Evolutionary conservation across 148 eudicot species (phyloP), one percentile per base, ranked within the genome.

Genomic region (Rhododendron simsii): DNA sequence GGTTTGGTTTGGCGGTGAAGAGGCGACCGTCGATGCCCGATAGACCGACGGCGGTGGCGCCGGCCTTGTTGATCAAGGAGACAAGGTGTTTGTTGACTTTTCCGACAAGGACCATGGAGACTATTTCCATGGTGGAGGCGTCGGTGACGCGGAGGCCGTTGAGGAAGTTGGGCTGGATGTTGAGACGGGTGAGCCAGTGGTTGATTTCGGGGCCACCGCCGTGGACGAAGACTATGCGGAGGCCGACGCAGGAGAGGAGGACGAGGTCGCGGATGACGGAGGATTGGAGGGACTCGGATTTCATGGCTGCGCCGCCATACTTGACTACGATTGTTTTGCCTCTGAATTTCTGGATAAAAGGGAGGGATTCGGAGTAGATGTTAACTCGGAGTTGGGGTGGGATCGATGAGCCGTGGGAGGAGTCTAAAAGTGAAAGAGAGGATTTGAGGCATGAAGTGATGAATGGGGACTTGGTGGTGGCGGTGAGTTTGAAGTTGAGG

Each of bases 161-260:
- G 44, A 93, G 89, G 84, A 95, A 95, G 48, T 89, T 91, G 6
- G 96, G 94, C 81, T 94, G 80, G 61, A 95, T 86, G 30, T 93
- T 92, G 39, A 95, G 89, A 11, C 86, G 81, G 2, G 87, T 84
- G 2, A 95, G 94, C 98, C 92, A 90, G 3, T 87, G 87, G 86
- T 95, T 94, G 85, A 95, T 95, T 87, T 93, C 96, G 5, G 98
- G 98, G n/a, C 96, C 95, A 5, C 98, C 98, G 3, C 96, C 96
- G 4, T 95, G 96, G 33, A 95, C 98, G 80, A 95, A 92, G 1
- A 95, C 91, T n/a, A 93, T 91, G n/a, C 91, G 91, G 12, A 94
- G 78, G 37, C 98, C 98, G 41, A 95, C 94, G 82, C 95, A 92
- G 4, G 98, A 94, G 7, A 95, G 91, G 12, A 94, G 87, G 21